phyloP scores from a whole-genome alignment of 2,329 filamentous ascomycete genomes.

The Ophiostoma angusticollis region DNA sequence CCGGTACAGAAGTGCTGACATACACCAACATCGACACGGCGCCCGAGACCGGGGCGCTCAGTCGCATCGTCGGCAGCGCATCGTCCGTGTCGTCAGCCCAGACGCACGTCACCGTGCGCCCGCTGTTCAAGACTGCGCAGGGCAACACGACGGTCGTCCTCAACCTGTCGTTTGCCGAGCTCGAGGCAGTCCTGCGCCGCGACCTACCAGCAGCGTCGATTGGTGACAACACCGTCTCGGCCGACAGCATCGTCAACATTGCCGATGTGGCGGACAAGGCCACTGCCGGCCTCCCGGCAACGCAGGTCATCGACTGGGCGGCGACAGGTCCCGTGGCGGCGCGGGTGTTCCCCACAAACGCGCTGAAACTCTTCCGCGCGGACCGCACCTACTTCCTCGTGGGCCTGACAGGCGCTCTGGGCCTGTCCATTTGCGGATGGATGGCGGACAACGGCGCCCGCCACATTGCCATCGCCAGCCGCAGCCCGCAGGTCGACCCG shows the following conservation, averaged over 20 bases:
- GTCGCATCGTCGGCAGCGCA: slow-evolving; percentile 2
- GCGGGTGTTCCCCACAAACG: slow-evolving; percentile 22
- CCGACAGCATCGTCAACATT: slow-evolving; percentile 3
- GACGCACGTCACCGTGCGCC: background rate
- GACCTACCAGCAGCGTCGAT: background rate
- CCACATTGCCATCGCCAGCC: slow-evolving; percentile 33
- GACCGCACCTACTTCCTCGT: slow-evolving; percentile 38
- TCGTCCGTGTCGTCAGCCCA: background rate
- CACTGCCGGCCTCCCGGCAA: background rate
- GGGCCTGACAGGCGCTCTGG: slow-evolving; percentile 39
- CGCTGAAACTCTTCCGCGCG: slow-evolving; percentile 21
- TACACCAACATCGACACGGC: slow-evolving; percentile 1
- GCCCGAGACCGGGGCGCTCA: slow-evolving; percentile 4
- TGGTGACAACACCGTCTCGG: background rate
- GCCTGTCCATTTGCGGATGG: slow-evolving; percentile 34
- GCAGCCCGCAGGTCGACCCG: slow-evolving; percentile 26
- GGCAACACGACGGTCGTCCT: slow-evolving; percentile 1
- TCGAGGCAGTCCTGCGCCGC: background rate
- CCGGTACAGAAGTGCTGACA: no score
- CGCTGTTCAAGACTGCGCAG: background rate
- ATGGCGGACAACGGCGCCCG: slow-evolving; percentile 36
- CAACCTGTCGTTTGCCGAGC: slow-evolving; percentile 1
- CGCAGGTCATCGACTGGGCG: slow-evolving; percentile 7
- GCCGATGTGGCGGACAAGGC: slow-evolving; percentile 1
- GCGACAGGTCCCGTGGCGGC: background rate